Conservation (phyloP, 192 early-diverging fungal genomes). For the Podochytrium sp. region DNA sequence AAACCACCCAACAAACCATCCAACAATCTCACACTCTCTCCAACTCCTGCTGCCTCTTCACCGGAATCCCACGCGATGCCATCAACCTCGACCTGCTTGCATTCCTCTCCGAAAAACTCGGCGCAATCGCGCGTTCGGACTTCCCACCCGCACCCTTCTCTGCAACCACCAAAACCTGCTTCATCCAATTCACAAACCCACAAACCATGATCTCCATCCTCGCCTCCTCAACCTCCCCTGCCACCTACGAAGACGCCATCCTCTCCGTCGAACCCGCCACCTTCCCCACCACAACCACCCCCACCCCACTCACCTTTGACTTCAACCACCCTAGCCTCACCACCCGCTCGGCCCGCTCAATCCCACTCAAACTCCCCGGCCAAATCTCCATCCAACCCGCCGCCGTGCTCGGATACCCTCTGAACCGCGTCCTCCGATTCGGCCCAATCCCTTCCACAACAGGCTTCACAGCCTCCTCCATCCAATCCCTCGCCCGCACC, state of each 20-base stretch:
- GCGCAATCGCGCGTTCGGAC: background rate
- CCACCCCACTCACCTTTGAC: background rate
- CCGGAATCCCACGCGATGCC: background rate
- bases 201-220: conserved; percentile 7
- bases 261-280: conserved; percentile 7
- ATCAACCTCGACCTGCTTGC: conserved; percentile 4
- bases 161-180: conserved; percentile 4
- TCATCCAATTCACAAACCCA: conserved; percentile 3
- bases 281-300: conserved; percentile 1
- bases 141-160: background rate
- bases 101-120: background rate
- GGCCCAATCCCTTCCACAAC: background rate
- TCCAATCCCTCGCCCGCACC: background rate
- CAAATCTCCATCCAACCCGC: background rate
- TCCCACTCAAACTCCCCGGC: background rate
- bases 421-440: conserved; percentile 5
- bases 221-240: background rate
- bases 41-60: background rate
- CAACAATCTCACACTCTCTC: background rate
- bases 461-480: conserved; percentile 7
- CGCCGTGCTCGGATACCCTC: conserved; percentile 4
- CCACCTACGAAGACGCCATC: conserved; percentile 5
- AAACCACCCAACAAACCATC: background rate
- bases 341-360: background rate
- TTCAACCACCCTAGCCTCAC: conserved; percentile 7